phyloP scores from a whole-genome alignment of 2,329 filamentous ascomycete genomes.

The Colletotrichum limetticola region DNA sequence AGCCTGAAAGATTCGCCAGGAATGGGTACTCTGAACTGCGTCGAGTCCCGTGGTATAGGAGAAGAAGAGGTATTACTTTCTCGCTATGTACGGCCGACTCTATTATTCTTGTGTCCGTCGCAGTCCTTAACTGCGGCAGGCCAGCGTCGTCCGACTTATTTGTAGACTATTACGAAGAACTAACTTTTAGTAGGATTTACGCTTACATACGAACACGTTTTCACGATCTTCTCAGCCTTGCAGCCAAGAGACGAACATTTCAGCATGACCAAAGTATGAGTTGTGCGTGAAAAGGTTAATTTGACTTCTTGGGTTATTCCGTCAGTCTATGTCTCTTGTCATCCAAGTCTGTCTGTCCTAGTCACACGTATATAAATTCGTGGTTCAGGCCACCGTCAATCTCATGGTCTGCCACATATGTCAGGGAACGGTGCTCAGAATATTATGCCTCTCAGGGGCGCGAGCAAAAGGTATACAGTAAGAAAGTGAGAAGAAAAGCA shows the following conservation, averaged over 20 bases:
- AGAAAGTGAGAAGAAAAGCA: not conserved
- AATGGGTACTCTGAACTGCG: no score
- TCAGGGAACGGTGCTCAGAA: not conserved
- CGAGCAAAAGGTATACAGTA: not conserved
- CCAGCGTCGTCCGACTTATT: not conserved
- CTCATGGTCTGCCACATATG: not conserved
- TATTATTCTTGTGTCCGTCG: no score
- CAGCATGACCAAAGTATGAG: not conserved
- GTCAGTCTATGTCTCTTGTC: not conserved
- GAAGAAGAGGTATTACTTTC: no score
- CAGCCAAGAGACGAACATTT: not conserved
- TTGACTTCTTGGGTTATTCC: not conserved
- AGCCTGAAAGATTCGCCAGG: no score
- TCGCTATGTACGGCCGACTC: no score
- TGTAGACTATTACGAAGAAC: not conserved
- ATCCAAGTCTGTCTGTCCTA: not conserved
- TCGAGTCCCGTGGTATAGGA: no score
- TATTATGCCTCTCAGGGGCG: not conserved
- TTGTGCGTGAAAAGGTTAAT: not conserved
- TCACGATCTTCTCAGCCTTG: not conserved
- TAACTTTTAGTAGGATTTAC: not conserved
- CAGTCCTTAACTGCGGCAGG: not conserved
- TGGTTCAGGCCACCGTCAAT: not conserved
- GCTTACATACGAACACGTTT: not conserved
- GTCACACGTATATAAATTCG: not conserved